phyloP scores from a whole-genome alignment of 176 grass and related monocot species.

The Cenchrus americanus region DNA sequence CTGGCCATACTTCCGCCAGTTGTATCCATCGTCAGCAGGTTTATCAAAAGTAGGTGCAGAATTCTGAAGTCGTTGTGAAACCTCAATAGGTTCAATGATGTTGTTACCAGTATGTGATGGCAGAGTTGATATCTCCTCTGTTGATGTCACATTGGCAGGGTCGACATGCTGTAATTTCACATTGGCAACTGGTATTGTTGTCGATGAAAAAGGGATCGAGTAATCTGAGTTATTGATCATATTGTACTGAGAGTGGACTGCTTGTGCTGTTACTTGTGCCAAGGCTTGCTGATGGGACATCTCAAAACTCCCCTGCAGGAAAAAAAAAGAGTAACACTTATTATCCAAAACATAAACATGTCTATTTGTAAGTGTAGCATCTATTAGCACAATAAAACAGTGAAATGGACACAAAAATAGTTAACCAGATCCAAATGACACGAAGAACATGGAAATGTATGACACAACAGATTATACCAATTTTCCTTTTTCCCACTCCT shows the following conservation, averaged over 20 bases:
- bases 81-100: conserved; percentile 49
- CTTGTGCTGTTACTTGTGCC: conserved; percentile 95
- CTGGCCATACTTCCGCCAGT: conserved; percentile 86
- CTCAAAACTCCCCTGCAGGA: conserved; percentile 75
- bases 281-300: conserved; percentile 95
- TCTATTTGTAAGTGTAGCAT: conserved; percentile 16
- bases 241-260: conserved; percentile 59
- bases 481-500: neutral
- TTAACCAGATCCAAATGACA: neutral
- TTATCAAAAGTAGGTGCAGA: conserved; percentile 51
- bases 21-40: conserved; percentile 74
- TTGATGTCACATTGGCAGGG: conserved; percentile 40
- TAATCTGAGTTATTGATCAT: conserved; percentile 58
- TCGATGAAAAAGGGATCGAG: conserved; percentile 47
- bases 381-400: neutral
- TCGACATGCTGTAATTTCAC: conserved; percentile 34
- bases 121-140: conserved; percentile 42
- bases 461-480: neutral
- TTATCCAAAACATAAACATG: conserved; percentile 12
- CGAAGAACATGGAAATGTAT: neutral
- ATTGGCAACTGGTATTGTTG: conserved; percentile 1
- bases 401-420: neutral
- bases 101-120: conserved; percentile 41
- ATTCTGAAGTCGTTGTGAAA: conserved; percentile 56
- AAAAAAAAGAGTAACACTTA: neutral